Evolutionary conservation across 106 monocot genomes (phyloP), one percentile per base, ranked within the genome.

Genomic region (Platanthera zijinensis): DNA sequence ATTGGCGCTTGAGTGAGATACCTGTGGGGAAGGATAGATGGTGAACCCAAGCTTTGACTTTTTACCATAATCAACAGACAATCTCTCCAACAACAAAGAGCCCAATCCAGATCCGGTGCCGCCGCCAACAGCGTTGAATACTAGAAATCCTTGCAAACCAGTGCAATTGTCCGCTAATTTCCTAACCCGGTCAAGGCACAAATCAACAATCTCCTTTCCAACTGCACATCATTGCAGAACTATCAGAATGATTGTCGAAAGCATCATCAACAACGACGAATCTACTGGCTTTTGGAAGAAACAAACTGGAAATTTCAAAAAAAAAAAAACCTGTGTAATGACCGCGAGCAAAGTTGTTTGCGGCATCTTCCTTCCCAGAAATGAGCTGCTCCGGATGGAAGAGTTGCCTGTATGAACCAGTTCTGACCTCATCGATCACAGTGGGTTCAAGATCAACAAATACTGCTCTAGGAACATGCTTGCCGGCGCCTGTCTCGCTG

Each of bases 311-410:
- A 71, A 48, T 39, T 67, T 9, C 46, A n/a, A n/a, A 56, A 69
- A 80, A 93, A 28, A n/a, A n/a, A 56, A 69, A 80, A 93, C 93
- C 90, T 11, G 92, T 92, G 79, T 92, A 92, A 71, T 92, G 92
- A 0, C 92, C 92, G 12, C 92, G 76, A 9, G 92, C 92, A 56
- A 92, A 92, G 77, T 89, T 89, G 74, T 89, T 89, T 73, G 89
- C 89, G 32, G 86, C 89, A 73, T 89, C 86, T 54, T 89, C 89
- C 71, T 89, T 89, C 45, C 86, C 89, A 10, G 84, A 84, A 71
- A 89, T 89, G 51, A 89, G 85, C 78, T 89, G 86, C 45, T 86
- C 89, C 1, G 89, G 86, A 79, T 89, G 89, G 79, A 89, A 89
- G 50, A 86, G 82, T 77, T 89, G 89, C 71, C 89, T 82, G 73